Conservation (phyloP, 2,329 filamentous ascomycete species). For the Tolypocladium capitatum region DNA sequence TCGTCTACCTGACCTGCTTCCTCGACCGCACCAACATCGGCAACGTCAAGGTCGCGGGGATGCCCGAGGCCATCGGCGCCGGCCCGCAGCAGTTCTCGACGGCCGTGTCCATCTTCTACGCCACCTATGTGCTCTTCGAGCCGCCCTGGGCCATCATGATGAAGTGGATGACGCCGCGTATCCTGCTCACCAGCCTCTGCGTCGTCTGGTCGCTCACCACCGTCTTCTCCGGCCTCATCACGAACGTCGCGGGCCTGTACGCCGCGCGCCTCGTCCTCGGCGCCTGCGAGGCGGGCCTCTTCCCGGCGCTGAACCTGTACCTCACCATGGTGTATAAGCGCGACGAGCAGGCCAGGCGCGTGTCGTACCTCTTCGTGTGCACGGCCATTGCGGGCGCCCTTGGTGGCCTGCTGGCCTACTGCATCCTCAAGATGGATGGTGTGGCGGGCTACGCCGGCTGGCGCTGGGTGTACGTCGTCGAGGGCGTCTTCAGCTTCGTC, state of each 20-base stretch:
- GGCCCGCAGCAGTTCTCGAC: slow-evolving; percentile 17
- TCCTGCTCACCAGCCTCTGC: slow-evolving; percentile 14
- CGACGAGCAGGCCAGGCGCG: slow-evolving; percentile 40
- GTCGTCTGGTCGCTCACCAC: slow-evolving; percentile 15
- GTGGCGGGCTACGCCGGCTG: slow-evolving; percentile 29
- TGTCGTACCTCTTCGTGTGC: slow-evolving; percentile 33
- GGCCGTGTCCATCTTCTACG: slow-evolving; percentile 19
- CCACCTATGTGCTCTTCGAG: slow-evolving; percentile 18
- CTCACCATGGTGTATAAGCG: slow-evolving; percentile 23
- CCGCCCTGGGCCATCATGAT: slow-evolving; percentile 18
- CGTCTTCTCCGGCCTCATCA: slow-evolving; percentile 16
- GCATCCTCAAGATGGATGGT: slow-evolving; percentile 24
- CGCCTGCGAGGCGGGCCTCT: slow-evolving; percentile 12
- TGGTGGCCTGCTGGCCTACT: slow-evolving; percentile 31
- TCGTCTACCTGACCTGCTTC: too few species aligned
- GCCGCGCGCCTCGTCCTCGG: slow-evolving; percentile 12
- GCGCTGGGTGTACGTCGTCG: slow-evolving; percentile 36
- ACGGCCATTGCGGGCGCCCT: slow-evolving; percentile 35
- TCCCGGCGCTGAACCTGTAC: slow-evolving; percentile 13
- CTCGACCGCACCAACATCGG: too few species aligned
- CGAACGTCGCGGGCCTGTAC: slow-evolving; percentile 13
- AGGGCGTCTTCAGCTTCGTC: slow-evolving; percentile 30
- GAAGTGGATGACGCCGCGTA: slow-evolving; percentile 18
- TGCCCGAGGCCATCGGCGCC: slow-evolving; percentile 19
- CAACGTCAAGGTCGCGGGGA: slow-evolving; percentile 6